phyloP scores from a whole-genome alignment of 2,329 filamentous ascomycete genomes.

The Zymoseptoria ardabiliae region DNA sequence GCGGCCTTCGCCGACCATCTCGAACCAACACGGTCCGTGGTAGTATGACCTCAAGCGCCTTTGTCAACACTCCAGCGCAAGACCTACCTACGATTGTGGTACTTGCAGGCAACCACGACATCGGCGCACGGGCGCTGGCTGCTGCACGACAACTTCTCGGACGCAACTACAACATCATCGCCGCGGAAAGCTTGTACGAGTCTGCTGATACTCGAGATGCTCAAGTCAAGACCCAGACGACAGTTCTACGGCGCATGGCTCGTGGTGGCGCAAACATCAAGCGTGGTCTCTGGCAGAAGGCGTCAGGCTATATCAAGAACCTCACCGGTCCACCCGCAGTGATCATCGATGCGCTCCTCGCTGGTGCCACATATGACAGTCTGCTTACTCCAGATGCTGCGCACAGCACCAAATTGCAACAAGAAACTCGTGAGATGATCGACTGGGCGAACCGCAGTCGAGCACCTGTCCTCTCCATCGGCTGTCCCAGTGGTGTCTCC shows the following conservation, averaged over 20 bases:
- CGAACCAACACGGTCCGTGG: slow-evolving; percentile 47
- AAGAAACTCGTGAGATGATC: slow-evolving; percentile 79
- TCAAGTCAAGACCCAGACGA: slow-evolving; percentile 70
- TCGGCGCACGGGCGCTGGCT: slow-evolving; percentile 74
- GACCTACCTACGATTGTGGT: slow-evolving; percentile 58
- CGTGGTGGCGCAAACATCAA: slow-evolving; percentile 53
- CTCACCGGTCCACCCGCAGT: slow-evolving; percentile 63
- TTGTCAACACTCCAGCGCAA: slow-evolving; percentile 38
- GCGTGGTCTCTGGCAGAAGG: slow-evolving; percentile 48
- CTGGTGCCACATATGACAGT: slow-evolving; percentile 83
- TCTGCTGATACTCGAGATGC: slow-evolving; percentile 74
- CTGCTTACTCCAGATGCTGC: slow-evolving; percentile 48
- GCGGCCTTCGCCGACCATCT: slow-evolving; percentile 20
- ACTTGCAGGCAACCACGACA: slow-evolving; percentile 92
- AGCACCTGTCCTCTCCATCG: slow-evolving; percentile 76
- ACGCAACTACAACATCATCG: slow-evolving; percentile 69
- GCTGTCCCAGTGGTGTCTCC: slow-evolving; percentile 82
- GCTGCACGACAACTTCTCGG: slow-evolving; percentile 82
- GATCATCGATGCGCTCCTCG: slow-evolving; percentile 82
- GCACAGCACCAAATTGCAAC: slow-evolving; percentile 57
- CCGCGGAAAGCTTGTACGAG: slow-evolving; percentile 80
- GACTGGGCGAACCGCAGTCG: slow-evolving; percentile 89
- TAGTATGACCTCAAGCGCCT: slow-evolving; percentile 51
- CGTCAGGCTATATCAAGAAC: slow-evolving; percentile 46
- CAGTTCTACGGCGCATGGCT: slow-evolving; percentile 72